Base-by-base conservation (phyloP, 2,329 filamentous ascomycete genomes). In the Chaetomiaceae sp. region DNA sequence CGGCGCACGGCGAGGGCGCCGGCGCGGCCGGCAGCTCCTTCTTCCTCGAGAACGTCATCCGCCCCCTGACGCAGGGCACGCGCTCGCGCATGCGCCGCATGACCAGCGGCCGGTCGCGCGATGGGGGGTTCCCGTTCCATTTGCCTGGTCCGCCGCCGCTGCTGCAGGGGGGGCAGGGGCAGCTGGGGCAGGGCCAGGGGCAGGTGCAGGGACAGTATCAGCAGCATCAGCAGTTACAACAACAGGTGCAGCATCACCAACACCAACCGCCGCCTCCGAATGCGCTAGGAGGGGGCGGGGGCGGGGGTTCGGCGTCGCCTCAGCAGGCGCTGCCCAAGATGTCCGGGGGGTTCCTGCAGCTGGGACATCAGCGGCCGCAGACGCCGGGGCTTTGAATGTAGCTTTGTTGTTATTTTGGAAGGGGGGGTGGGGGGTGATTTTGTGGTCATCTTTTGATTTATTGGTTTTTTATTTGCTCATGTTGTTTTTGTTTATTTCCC, bases 1-100 rank as follows among this genome's bases (percentile, higher is more conserved):
- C 65, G 9, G 68, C 65, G 25, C 66, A 64, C 17, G 67, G 66
- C 12, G 73, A 20, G n/a, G n/a, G 25, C 25, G 25, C 6, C 4
- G 43, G 34, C 12, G 6, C 17, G 35, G 67, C n/a, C n/a, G n/a
- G 70, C 16, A 45, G 49, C 2, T 77, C 75, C 0, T 82, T 81
- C 64, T 77, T 77, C 52, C 66, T 79, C 20, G 81, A 84, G 58
- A 81, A 73, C 50, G 82, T 83, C 72, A 77, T 85, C 56, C 79
- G 76, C 54, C 78, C 81, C 0, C 67, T 79, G 5, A 72, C 77
- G 27, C 76, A 82, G 51, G 73, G 76, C 37, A 80, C 81, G 13
- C 70, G 80, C 33, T 77, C 73, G 12, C 76, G 81, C 8, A 78
- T 86, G 71, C 70, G 83, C 6, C 70, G 83, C 47, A 69, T 86